phyloP scores from a whole-genome alignment of 495 filamentous ascomycete genomes.

The Chlorociboria aeruginascens region DNA sequence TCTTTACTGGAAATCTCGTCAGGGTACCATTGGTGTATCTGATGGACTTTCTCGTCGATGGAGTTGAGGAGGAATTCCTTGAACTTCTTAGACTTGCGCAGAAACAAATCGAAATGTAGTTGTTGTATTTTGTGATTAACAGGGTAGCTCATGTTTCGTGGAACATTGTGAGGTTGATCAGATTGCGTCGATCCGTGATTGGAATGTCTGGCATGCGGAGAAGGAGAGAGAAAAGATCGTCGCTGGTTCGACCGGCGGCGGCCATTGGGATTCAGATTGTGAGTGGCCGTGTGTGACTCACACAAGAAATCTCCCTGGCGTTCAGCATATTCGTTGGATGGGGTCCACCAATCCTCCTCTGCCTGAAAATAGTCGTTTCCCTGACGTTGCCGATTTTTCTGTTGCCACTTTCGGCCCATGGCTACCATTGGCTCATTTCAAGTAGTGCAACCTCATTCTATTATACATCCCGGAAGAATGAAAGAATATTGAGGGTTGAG shows the following conservation, averaged over 20 bases:
- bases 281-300: too few relatives aligned
- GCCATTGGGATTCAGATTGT: too few relatives aligned
- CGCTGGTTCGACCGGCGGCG: too few relatives aligned
- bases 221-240: too few relatives aligned
- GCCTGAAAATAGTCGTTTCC: not conserved
- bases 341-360: not conserved
- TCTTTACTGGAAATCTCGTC: not conserved
- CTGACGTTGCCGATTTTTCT: not conserved
- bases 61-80: not conserved
- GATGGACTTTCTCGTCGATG: not conserved
- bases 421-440: not conserved
- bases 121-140: too few relatives aligned
- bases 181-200: too few relatives aligned
- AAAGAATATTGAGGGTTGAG: not conserved
- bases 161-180: too few relatives aligned
- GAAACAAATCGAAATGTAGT: not conserved
- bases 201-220: too few relatives aligned
- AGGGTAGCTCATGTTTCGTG: too few relatives aligned
- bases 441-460: not conserved
- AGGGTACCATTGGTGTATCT: slow-evolving; percentile 9
- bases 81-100: not conserved
- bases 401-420: not conserved
- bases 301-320: too few relatives aligned
- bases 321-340: too few relatives aligned
- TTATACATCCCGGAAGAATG: not conserved